phyloP scores from a whole-genome alignment of 2,329 filamentous ascomycete species.

The Aspergillus pseudonomiae region DNA sequence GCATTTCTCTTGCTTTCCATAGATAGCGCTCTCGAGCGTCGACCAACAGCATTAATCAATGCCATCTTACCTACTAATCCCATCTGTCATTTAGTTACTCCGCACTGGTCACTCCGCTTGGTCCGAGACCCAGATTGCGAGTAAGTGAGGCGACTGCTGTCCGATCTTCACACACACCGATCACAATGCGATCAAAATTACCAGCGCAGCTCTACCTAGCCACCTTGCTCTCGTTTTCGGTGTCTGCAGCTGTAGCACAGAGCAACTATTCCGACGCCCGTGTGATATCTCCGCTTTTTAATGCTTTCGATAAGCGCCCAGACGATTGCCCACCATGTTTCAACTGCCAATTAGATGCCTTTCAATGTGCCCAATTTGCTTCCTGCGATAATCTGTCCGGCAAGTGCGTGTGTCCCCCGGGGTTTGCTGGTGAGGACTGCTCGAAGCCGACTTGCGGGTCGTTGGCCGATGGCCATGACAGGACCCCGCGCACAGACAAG shows the following conservation, averaged over 20 bases:
- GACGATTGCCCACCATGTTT: constrained; percentile 66
- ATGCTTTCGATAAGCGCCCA: constrained; percentile 73
- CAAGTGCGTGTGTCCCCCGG: constrained; percentile 87
- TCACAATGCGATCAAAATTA: constrained; percentile 33
- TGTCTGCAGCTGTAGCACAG: constrained; percentile 26
- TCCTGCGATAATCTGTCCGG: constrained; percentile 87
- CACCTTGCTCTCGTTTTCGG: constrained; percentile 29
- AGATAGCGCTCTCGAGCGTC: constrained; percentile 8
- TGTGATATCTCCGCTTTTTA: constrained; percentile 68
- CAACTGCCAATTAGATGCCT: constrained; percentile 94
- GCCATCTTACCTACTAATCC: neutral
- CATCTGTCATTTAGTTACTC: constrained; percentile 5
- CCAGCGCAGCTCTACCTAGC: constrained; percentile 28
- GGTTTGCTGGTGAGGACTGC: constrained; percentile 94
- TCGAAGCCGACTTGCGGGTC: constrained; percentile 90
- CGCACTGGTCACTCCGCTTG: constrained; percentile 6
- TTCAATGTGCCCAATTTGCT: constrained; percentile 88
- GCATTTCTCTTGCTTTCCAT: neutral
- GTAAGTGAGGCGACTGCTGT: neutral
- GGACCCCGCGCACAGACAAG: constrained; percentile 71
- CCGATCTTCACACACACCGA: constrained; percentile 2
- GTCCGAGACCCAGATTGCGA: constrained; percentile 5
- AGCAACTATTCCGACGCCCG: constrained; percentile 62
- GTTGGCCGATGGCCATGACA: constrained; percentile 76
- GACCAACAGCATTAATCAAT: constrained; percentile 1